Evolutionary conservation across 176 grass and related monocot genomes (phyloP), one percentile per base, ranked within the genome.

Genomic region (Alloteropsis semialata): DNA sequence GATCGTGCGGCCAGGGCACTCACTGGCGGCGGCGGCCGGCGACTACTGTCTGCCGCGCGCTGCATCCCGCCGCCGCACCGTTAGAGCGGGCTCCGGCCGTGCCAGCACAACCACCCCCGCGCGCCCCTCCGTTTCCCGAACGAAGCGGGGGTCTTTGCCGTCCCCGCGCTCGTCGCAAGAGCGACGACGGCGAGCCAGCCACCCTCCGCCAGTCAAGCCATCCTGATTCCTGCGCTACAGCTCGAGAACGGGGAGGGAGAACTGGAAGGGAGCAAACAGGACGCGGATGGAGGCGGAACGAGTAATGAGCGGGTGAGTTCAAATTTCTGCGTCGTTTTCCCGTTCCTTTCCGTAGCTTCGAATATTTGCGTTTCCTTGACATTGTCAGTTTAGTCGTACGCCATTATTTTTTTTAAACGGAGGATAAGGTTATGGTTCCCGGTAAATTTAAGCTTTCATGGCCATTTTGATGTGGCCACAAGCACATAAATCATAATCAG

Each of bases 1-100:
- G 24, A 60, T 17, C 13, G 1, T 1, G 37, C 10, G 37, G 75
- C 36, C 25, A 30, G 43, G 25, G 43, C 69, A 18, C 15, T 25
- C 48, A 29, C 30, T 7, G 22, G 15, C 41, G 22, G 21, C 13
- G 43, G 25, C 18, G 59, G 72, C 28, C 19, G 78, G 80, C 1
- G 53, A 85, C 24, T 91, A 71, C 75, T 62, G 11, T n/a, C 75
- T 62, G 11, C 39, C 65, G 21, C 37, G 10, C 38, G 2, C 46
- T 74, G 80, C 80, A 28, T 48, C 76, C 3, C 10, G 59, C 18
- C 43, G 3, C 44, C 14, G 22, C 32, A 19, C n/a, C 62, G 33
- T n/a, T 9, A 15, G 15, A 30, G 21, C 14, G 54, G 54, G n/a
- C 22, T 57, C n/a, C n/a, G 54, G 54, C 9, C 9, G 25, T 25